These are phyloP conservation scores for Scheffersomyces amazonensis DNA, from an alignment of 805 yeast species.

Conservation along the genomic window DNA sequence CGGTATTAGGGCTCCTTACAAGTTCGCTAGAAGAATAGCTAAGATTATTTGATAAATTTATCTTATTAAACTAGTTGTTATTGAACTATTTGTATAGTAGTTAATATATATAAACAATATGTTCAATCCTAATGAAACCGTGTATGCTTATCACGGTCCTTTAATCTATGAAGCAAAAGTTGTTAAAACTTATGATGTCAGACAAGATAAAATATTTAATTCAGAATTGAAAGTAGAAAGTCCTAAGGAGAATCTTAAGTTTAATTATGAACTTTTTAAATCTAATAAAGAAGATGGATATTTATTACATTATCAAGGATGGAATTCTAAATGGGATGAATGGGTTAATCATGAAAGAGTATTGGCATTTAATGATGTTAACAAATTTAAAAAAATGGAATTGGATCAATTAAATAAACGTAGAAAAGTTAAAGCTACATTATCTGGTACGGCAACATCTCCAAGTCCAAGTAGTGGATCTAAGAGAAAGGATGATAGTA, in stretches of 20 bases:
- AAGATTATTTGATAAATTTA: no score
- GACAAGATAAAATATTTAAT: constrained; percentile 35
- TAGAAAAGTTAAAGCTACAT: constrained; percentile 5
- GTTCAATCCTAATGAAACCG: constrained; percentile 23
- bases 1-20: no score
- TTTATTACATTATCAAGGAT: constrained; percentile 87
- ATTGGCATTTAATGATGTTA: constrained; percentile 66
- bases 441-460: not conserved
- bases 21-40: no score
- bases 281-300: constrained; percentile 38
- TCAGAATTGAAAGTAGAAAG: constrained; percentile 34
- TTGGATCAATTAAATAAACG: constrained; percentile 34
- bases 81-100: no score
- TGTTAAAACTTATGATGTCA: constrained; percentile 58
- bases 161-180: constrained; percentile 86
- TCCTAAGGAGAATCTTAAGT: constrained; percentile 3
- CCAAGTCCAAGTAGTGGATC: not conserved
- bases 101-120: constrained; percentile 4
- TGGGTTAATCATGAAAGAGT: constrained; percentile 80
- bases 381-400: constrained; percentile 62
- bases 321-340: constrained; percentile 97
- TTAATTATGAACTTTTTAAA: constrained; percentile 6
- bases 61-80: no score
- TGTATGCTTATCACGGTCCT: constrained; percentile 87
- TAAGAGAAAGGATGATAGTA: not conserved